Percentiles rank a stretch among this genome's conserved stretches.
Conservation (phyloP, 345 rosid species). For the Salix exigua region DNA sequence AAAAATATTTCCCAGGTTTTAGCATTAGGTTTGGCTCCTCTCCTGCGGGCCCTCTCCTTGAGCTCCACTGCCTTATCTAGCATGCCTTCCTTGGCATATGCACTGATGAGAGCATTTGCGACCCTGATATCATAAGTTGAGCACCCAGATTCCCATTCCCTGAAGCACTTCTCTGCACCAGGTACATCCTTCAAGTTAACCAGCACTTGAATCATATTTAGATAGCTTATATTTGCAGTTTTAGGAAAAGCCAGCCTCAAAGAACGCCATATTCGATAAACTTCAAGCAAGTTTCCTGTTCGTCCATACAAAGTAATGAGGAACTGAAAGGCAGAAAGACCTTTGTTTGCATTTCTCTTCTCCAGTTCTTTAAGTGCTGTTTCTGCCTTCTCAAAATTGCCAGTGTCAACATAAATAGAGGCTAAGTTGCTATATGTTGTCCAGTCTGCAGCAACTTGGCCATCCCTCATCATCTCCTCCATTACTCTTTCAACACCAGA, state of each 20-base stretch:
- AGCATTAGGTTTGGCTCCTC: conserved; percentile 69
- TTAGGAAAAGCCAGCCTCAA: conserved; percentile 73
- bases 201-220: conserved; percentile 86
- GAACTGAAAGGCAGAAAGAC: conserved; percentile 73
- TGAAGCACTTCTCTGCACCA: conserved; percentile 85
- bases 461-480: conserved; percentile 88
- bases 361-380: conserved; percentile 79
- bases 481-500: conserved; percentile 79
- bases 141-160: conserved; percentile 77
- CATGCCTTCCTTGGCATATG: conserved; percentile 53
- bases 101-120: conserved; percentile 67
- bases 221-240: conserved; percentile 71
- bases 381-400: conserved; percentile 65
- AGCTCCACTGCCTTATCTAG: conserved; percentile 66
- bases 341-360: conserved; percentile 41
- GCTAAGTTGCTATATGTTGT: conserved; percentile 89
- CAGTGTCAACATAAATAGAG: conserved; percentile 68
- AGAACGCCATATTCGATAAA: conserved; percentile 90
- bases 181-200: conserved; percentile 83
- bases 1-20: conserved; percentile 82
- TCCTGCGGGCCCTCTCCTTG: conserved; percentile 57
- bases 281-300: conserved; percentile 64
- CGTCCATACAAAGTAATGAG: conserved; percentile 74
- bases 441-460: conserved; percentile 80
- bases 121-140: conserved; percentile 68